Base-by-base conservation (phyloP, 495 filamentous ascomycete genomes). In the Parathielavia appendiculata region DNA sequence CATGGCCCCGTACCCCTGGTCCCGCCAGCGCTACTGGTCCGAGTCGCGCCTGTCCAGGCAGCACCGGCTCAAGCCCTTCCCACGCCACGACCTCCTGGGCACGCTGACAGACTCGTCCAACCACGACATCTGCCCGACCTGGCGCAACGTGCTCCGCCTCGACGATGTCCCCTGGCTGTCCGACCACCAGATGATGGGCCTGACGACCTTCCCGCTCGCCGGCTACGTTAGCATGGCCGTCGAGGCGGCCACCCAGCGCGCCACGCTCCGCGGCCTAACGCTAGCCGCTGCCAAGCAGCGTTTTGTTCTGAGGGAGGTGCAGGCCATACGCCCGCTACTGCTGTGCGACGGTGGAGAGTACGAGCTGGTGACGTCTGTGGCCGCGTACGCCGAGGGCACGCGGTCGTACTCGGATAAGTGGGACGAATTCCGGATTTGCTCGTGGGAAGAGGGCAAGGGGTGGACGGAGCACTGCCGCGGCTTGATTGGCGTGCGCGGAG, bases 31-130 rank as follows among this genome's bases (percentile, higher is more conserved):
- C 16, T 72, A 73, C 53, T 84, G 79, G 79, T 61, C 65, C 38
- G 81, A 84, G 58, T 74, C 63, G 36, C 73, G 79, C 9, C 57
- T 78, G n/a, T 67, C 63, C 0, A 56, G 64, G 36, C 73, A 79
- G 22, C 80, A 79, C 68, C 71, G 81, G 5, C 63, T 73, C 17
- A 79, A 78, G 50, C 66, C 72, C 7, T 72, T 68, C 57, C 66
- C 71, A 8, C 67, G 76, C 19, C 78, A 83, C 56, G 75, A 78
- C 30, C 54, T 84, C 1, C 66, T 85, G 0, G 82, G 82, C 0
- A 63, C 62, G 1, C 63, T 75, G 4, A 63, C 73, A 0, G 58
- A 70, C 4, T 79, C 74, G 54, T 75, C 66, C 0, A 72, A 65
- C 19, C 63, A 73, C 8, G 35, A 74, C 4, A 74, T 79, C 47